phyloP scores from a whole-genome alignment of 768 basidiomycete species.

The Piloderma croceum region DNA sequence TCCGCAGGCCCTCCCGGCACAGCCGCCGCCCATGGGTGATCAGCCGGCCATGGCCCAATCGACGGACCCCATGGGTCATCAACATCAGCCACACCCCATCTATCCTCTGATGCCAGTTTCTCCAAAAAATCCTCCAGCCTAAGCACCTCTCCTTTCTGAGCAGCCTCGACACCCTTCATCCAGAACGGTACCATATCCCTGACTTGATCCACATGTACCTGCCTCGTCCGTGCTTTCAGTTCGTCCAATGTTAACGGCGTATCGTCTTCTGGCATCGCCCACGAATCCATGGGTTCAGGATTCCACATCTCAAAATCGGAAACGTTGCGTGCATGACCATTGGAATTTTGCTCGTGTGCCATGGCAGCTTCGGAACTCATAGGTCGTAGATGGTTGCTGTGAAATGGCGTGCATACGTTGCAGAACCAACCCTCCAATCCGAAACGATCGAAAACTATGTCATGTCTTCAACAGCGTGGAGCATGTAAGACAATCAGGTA shows the following conservation, averaged over 20 bases:
- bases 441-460: constrained; percentile 19
- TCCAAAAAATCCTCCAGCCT: constrained; percentile 43
- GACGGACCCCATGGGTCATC: not conserved
- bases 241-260: constrained; percentile 24
- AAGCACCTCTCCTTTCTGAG: constrained; percentile 38
- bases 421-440: constrained; percentile 27
- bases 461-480: not conserved
- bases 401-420: constrained; percentile 24
- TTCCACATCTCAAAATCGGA: constrained; percentile 9
- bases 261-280: constrained; percentile 27
- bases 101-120: constrained; percentile 21
- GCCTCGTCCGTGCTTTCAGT: constrained; percentile 23
- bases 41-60: not conserved
- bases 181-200: constrained; percentile 51
- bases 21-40: no score
- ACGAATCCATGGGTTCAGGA: constrained; percentile 15
- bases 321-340: constrained; percentile 14
- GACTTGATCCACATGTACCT: constrained; percentile 40
- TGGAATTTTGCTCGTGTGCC: constrained; percentile 26
- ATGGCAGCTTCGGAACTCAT: constrained; percentile 24
- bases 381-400: constrained; percentile 5
- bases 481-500: not conserved
- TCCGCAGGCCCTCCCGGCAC: not conserved
- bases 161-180: constrained; percentile 43
- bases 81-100: constrained; percentile 6